Base-by-base conservation (phyloP, 2,329 filamentous ascomycete species). In the Botrytis deweyae region DNA sequence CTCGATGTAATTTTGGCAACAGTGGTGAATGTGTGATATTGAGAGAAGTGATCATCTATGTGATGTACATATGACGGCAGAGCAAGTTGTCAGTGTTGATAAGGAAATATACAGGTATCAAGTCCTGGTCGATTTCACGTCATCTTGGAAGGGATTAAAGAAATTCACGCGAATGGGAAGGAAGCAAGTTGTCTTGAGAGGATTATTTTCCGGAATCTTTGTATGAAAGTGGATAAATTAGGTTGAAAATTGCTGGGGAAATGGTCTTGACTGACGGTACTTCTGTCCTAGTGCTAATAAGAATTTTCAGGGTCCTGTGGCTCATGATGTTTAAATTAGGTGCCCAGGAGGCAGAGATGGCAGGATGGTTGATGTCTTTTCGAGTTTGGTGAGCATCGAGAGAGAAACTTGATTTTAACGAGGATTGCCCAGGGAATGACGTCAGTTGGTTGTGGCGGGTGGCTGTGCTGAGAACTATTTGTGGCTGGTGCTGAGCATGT, bases 201-300 rank as follows among this genome's bases (percentile, higher is more conserved):
- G 22, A 40, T 12, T 40, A 40, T 40, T 29, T 55, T 40, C 16
- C 9, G 36, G 3, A 40, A 55, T 49, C 29, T 61, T 14, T n/a
- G 33, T 7, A 6, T n/a, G 44, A 5, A 52, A 66, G 36, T 66
- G 44, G 25, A 12, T 5, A 52, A 52, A n/a, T 67, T 36, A 18
- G 14, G 25, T 68, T 55, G 22, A 6, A 52, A 67, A 59, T 25
- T 29, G 25, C n/a, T 29, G 49, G 38, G 49, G 20, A 63, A 49
- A 63, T 38, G 42, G 29, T 68, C 69, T 71, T 71, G 69, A 59
- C 69, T 71, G 44, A 55, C 69, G 69, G 44, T 36, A 46, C 38
- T 55, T 62, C 12, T 70, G 38, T 33, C 14, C 14, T 55, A 29
- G n/a, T 18, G 3, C 18, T 4, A 25, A 10, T 12, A 20, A 55